A percentile compares a stretch with the other conserved stretches of the same genome.
These are phyloP conservation scores for Erysiphe neolycopersici DNA, from an alignment of 2,329 filamentous ascomycete genomes.

Conservation along the genomic window DNA sequence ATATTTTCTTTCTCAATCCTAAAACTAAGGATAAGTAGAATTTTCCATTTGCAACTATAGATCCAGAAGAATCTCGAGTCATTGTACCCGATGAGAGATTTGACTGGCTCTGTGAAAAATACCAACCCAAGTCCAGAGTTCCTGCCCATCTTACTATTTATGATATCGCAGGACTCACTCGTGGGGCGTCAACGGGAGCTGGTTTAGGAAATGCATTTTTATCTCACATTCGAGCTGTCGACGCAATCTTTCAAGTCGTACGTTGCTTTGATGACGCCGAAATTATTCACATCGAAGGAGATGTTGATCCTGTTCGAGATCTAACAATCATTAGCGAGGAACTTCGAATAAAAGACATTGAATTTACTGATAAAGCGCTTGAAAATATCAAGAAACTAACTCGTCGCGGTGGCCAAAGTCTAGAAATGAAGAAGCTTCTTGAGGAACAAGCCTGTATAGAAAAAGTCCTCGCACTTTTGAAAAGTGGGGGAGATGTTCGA, in stretches of 20 bases:
- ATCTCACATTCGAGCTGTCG: slow-evolving; percentile 93
- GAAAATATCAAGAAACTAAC: slow-evolving; percentile 89
- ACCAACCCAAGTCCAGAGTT: slow-evolving; percentile 93
- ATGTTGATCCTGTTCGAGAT: slow-evolving; percentile 86
- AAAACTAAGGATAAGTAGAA: slow-evolving; percentile 27
- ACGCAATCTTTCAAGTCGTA: slow-evolving; percentile 94
- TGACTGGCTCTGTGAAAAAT: slow-evolving; percentile 87
- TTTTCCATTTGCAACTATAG: slow-evolving; percentile 97
- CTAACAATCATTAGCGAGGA: slow-evolving; percentile 93
- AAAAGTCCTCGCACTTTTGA: slow-evolving; percentile 59
- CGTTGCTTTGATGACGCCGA: slow-evolving; percentile 96
- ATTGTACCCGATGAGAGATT: slow-evolving; percentile 89
- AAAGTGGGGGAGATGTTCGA: slow-evolving; percentile 78
- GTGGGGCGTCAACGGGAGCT: slow-evolving; percentile 86
- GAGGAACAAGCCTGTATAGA: slow-evolving; percentile 85
- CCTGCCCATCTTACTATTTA: slow-evolving; percentile 95
- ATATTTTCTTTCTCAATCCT: slow-evolving; percentile 10
- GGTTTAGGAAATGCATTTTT: slow-evolving; percentile 95
- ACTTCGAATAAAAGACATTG: slow-evolving; percentile 90
- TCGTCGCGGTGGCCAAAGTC: slow-evolving; percentile 68
- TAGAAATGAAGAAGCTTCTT: slow-evolving; percentile 94
- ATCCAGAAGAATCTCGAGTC: slow-evolving; percentile 93
- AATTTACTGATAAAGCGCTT: slow-evolving; percentile 88
- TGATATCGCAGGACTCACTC: slow-evolving; percentile 90
- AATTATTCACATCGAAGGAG: slow-evolving; percentile 98